Evolutionary conservation across 2,329 filamentous ascomycete genomes (phyloP), one percentile per base, ranked within the genome.

Genomic region (Colletotrichum coccodes): DNA sequence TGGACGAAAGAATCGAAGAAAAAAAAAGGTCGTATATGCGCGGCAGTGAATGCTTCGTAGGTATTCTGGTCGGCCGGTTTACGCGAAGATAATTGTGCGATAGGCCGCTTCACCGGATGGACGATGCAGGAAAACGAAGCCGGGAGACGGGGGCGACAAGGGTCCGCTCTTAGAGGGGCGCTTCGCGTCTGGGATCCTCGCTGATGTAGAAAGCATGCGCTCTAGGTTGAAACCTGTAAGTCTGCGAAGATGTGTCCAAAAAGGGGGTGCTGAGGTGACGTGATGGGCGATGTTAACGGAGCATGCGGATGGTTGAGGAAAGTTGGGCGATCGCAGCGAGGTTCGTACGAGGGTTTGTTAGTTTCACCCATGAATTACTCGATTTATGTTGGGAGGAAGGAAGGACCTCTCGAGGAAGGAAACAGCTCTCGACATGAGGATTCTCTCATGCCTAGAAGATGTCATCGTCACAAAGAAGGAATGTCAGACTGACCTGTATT

Each of bases 141-240:
- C 16, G 21, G 21, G 42, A 59, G n/a, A 16, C 28, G n/a, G 3
- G 14, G 14, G 8, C 14, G n/a, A 44, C 28, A 8, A 18, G 16
- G 14, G 30, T 12, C 32, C 50, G 21, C 30, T 18, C 18, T 18
- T 21, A 7, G n/a, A 23, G 26, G n/a, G 54, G 3, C 40, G 21
- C 16, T 14, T 7, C 9, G 56, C 42, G 30, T 26, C 32, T 46
- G 53, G 53, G 32, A 42, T 64, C 53, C 32, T 64, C 64, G 64
- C 64, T 68, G 64, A 54, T 62, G 23, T 59, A 64, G 53, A 68
- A 65, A 68, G 32, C 64, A 68, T 64, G 60, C 64, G 53, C 64
- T 66, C 63, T 61, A 66, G 58, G 57, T 49, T 52, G 30, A 40
- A 44, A 34, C 60, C 36, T 30, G 46, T 68, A 68, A 68, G 52